Base-by-base conservation (phyloP, 768 basidiomycete genomes). In the Pulveroboletus sp. region DNA sequence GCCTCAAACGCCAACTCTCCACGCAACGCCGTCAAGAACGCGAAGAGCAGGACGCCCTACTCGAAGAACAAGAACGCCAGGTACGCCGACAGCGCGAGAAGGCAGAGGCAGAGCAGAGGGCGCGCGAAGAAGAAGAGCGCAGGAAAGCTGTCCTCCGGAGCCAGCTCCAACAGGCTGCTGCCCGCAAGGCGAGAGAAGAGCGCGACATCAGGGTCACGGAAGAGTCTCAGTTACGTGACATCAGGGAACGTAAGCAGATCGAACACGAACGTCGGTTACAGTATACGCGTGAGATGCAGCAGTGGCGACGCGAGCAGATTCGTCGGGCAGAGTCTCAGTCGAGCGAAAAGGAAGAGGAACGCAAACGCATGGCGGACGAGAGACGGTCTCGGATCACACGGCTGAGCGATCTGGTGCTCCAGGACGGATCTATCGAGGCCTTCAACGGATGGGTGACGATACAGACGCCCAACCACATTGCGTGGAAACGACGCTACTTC, bases 401-500 rank as follows among this genome's bases (percentile, higher is more conserved):
- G 54, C 76, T 85, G 18, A 70, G 73, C 55, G 65, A 71, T 39
- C 73, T 70, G 5, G 74, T 77, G 33, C 69, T 73, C 36, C 73
- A 72, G 45, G 68, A 75, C 32, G 73, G 70, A 46, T 59, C 58
- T 6, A 67, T 64, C 46, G 67, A 70, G 14, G 68, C 76, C 14
- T 57, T 74, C 46, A 70, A 71, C 10, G 85, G 83, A 0, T 84
- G 82, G 81, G 75, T 83, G 3, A 82, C 82, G 1, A 69, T 85
- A 44, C 83, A 84, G 59, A 74, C 76, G 3, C 69, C 70, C 27
- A 77, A 79, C 12, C 72, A 71, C 3, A 64, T 81, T 47, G 68
- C 73, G 1, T 86, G 85, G 85, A 81, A 80, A 57, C 72, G 85
- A 50, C 71, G 83, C n/a, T 85, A 77, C 57, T 84, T 76, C 65